Evolutionary conservation across 2,329 filamentous ascomycete genomes (phyloP), one percentile per base, ranked within the genome.

Genomic region (Lojkania enalia): DNA sequence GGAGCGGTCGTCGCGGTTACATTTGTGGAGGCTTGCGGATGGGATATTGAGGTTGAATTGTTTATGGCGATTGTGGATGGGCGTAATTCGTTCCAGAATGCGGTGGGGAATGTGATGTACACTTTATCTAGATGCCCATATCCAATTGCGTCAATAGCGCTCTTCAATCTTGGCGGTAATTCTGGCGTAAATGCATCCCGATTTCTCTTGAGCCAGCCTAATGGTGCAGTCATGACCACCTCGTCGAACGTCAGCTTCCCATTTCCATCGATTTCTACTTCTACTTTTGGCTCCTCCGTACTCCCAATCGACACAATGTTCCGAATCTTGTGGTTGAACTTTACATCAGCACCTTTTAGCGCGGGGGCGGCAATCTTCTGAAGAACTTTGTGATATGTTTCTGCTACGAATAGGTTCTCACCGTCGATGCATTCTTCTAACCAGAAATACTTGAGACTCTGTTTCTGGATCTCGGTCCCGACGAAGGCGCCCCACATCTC

Each of bases 361-460:
- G 76, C 84, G 0, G 83, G 79, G 40, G 75, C 74, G 0, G 83
- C 77, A 29, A 89, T 76, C 30, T 73, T 73, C 12, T 80, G 69
- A n/a, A 86, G 61, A n/a, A 85, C 80, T 44, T 75, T 75, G 20
- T 74, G 71, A 60, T 85, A 85, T 2, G 80, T 85, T 1, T 76
- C 80, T 3, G 80, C 79, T 21, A 85, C 79, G 49, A 85, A 84
- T 21, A 81, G 74, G 55, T 84, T 85, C 60, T 80, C 81, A 35
- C 86, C 86, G 61, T 89, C 86, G 40, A 90, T 84, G 53, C 85
- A 88, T 66, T 90, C 85, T 61, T 90, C 87, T 4, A 90, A 64
- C 85, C 86, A 89, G 63, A 89, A 87, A 70, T 83, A 90, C 70
- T 84, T 87, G 21, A 90, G 72, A 55, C 85, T 88, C 63, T 90